phyloP scores from a whole-genome alignment of 768 basidiomycete species.

The Mycena rebaudengoi region DNA sequence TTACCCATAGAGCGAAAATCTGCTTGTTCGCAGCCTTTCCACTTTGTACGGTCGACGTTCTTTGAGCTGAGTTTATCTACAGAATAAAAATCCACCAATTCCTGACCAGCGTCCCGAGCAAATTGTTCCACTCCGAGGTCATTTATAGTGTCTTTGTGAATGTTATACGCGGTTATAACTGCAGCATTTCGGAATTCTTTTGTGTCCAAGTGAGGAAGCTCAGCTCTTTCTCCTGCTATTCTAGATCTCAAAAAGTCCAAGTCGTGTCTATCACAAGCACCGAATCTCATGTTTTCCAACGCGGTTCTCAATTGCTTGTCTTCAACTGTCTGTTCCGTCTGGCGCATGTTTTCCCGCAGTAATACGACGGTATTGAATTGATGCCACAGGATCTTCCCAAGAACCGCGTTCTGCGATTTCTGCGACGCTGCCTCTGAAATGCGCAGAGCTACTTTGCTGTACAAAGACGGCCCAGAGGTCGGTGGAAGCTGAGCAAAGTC shows the following conservation, averaged over 20 bases:
- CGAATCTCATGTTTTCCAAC: slow-evolving; percentile 48
- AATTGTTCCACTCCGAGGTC: no score
- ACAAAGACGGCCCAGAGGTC: slow-evolving; percentile 2
- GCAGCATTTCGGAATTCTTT: slow-evolving; percentile 41
- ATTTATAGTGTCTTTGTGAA: no score
- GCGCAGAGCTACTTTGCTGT: not conserved
- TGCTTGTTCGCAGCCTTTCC: not conserved
- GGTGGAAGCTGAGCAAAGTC: slow-evolving; percentile 47
- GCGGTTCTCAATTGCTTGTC: slow-evolving; percentile 38
- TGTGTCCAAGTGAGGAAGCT: slow-evolving; percentile 12
- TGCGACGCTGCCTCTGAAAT: not conserved
- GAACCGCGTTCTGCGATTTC: not conserved
- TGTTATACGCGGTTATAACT: no score
- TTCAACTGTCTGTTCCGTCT: slow-evolving; percentile 30
- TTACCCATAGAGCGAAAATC: no score
- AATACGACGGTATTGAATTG: no score
- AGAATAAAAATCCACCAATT: no score
- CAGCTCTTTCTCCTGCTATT: slow-evolving; percentile 24
- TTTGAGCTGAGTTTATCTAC: no score
- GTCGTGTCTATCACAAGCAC: slow-evolving; percentile 46
- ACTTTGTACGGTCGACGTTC: slow-evolving; percentile 39
- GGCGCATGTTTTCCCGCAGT: no score
- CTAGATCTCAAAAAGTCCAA: slow-evolving; percentile 40
- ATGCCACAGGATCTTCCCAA: slow-evolving; percentile 31
- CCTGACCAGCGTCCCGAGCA: no score